A percentile compares a stretch with the other conserved stretches of the same genome.
Evolutionary conservation across 352 stramenopile genomes (phyloP).

Genomic region (Pythium periplocum): DNA sequence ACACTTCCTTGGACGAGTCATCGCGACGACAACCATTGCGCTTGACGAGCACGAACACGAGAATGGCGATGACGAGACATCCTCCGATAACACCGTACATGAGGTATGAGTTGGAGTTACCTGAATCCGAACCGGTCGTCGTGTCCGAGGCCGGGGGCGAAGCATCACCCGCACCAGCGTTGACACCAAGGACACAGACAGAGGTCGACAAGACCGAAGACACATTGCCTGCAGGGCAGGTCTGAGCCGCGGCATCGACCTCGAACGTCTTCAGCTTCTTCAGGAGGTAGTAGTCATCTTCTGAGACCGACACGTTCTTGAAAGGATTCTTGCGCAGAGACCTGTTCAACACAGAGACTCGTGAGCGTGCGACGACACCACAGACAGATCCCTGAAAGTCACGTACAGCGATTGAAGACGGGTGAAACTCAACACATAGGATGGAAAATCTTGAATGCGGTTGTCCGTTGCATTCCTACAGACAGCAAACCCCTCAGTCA

Average conservation of each 20-base stretch:
- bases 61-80: constrained; percentile 37
- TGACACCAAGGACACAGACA: not conserved
- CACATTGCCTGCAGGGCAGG: not conserved
- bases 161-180: not conserved
- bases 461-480: constrained; percentile 8
- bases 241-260: not conserved
- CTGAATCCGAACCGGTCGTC: constrained; percentile 15
- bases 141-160: constrained; percentile 2
- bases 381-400: not conserved
- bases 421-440: not conserved
- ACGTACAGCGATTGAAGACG: constrained; percentile 3
- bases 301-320: not conserved
- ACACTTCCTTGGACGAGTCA: constrained; percentile 21
- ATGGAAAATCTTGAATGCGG: not conserved
- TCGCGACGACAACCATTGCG: constrained; percentile 3
- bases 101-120: constrained; percentile 34
- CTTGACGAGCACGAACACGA: constrained; percentile 41
- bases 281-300: not conserved
- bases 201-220: not conserved
- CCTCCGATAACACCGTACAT: constrained; percentile 43
- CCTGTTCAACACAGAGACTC: not conserved
- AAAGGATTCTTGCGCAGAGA: not conserved
- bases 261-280: not conserved
- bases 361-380: not conserved
- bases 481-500: not conserved